Evolutionary conservation across 352 stramenopile genomes (phyloP), one percentile per base, ranked within the genome.

Genomic region (Elongisporangium undulatum): DNA sequence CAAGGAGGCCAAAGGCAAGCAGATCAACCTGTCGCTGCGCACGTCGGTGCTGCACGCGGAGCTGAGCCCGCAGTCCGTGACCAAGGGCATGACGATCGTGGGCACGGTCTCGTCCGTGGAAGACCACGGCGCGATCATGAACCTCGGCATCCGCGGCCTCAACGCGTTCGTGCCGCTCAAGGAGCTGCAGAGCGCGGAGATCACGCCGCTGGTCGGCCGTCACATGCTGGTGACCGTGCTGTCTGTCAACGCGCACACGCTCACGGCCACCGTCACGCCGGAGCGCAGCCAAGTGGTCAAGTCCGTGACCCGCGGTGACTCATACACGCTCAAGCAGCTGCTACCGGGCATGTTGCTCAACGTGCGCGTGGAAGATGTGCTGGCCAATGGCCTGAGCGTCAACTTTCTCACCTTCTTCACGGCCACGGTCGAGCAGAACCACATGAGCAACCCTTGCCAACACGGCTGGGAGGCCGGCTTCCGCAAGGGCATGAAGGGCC

Each of bases 111-210:
- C 79, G 21, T 96, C 82, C 2, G 67, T 98, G 1, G 93, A 99
- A 72, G 94, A 98, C 77, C 94, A 98, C 71, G 96, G 96, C 53
- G 94, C 90, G 29, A 84, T 98, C 21, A 69, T 98, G 49, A 96
- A 97, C 76, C 48, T 98, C 8, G 90, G 90, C 29, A 77, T 96
- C 49, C 81, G 77, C 55, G 92, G 75, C 9, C 74, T 89, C 53
- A 87, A 77, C 51, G 79, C 68, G 26, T 96, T 96, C 59, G 81
- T 92, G 38, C 85, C 85, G 4, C 72, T 65, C 66, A 94, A 85
- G 53, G 78, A 94, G 48, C 77, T 97, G 45, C 67, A 80, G 23
- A 66, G 41, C 39, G 52, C 59, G 2, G 64, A 56, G 0, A 55
- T 72, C n/a, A 58, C 60, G 19, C 61, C 79, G 12, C 62, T 62